Evolutionary conservation across 2,329 filamentous ascomycete species (phyloP).

Genomic region (Xylaria sp.): DNA sequence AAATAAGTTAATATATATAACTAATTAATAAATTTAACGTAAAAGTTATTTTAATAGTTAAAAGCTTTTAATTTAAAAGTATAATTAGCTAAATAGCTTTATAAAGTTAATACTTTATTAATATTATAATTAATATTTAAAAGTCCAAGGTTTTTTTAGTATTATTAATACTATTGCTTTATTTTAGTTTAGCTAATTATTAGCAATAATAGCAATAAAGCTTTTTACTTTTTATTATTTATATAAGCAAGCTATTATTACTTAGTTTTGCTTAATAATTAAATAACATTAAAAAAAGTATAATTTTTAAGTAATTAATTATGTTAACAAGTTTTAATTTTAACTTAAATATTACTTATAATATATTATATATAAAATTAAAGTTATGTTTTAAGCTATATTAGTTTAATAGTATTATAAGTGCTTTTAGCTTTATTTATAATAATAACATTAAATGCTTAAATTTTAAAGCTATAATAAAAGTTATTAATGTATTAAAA

Average conservation of each 20-base stretch:
- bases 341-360: slow-evolving; percentile 1
- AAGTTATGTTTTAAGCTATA: background rate
- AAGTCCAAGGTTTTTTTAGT: background rate
- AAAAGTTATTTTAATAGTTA: slow-evolving; percentile 8
- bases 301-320: background rate
- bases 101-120: slow-evolving; percentile 16
- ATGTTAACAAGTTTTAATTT: background rate
- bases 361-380: slow-evolving; percentile 21
- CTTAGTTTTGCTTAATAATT: background rate
- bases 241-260: slow-evolving; percentile 2
- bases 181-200: background rate
- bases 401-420: background rate
- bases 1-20: slow-evolving; percentile 12
- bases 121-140: slow-evolving; percentile 24
- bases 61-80: slow-evolving; percentile 4
- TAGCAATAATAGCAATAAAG: background rate
- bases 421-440: background rate
- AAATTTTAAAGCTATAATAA: background rate
- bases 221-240: slow-evolving; percentile 18
- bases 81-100: slow-evolving; percentile 5
- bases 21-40: slow-evolving; percentile 10
- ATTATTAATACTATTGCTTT: background rate
- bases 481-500: background rate
- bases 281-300: background rate
- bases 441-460: background rate